Conservation (phyloP, 345 rosid genomes). For the Hypericum androsaemum region DNA sequence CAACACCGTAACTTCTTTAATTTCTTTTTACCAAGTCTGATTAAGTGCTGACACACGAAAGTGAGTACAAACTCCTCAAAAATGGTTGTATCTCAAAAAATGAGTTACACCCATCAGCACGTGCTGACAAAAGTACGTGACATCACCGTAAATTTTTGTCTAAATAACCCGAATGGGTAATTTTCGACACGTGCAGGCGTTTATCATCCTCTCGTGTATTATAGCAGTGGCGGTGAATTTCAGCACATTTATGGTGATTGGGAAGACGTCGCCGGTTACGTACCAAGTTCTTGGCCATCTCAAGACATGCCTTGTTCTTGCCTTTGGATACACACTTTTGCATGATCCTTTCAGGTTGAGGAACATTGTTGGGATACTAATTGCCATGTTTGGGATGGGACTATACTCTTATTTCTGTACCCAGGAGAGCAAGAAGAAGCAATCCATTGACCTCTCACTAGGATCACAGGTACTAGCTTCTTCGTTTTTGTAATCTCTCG, state of each 20-base stretch:
- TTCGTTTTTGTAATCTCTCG: neutral
- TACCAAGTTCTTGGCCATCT: constrained; percentile 98
- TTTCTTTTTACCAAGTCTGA: no score
- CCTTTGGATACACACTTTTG: constrained; percentile 73
- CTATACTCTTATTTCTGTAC: constrained; percentile 83
- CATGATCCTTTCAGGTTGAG: constrained; percentile 86
- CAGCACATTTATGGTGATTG: constrained; percentile 93
- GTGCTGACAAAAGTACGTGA: no score
- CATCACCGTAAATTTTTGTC: no score
- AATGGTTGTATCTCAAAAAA: no score
- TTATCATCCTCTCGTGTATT: constrained; percentile 72
- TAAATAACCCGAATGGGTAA: no score
- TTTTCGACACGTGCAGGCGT: constrained; percentile 38
- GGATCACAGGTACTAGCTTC: constrained; percentile 42
- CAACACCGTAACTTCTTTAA: no score
- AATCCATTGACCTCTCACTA: constrained; percentile 39
- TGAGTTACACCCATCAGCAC: no score
- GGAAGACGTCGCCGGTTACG: constrained; percentile 97
- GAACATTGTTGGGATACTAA: constrained; percentile 71
- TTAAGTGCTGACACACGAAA: no score
- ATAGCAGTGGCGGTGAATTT: constrained; percentile 95
- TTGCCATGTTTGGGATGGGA: constrained; percentile 87
- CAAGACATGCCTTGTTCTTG: constrained; percentile 88
- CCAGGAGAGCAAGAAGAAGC: constrained; percentile 72
- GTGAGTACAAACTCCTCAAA: no score